Percentiles rank a stretch among this genome's conserved stretches.
Conservation (phyloP, 2,329 filamentous ascomycete genomes). For the Colletotrichum somersetense region DNA sequence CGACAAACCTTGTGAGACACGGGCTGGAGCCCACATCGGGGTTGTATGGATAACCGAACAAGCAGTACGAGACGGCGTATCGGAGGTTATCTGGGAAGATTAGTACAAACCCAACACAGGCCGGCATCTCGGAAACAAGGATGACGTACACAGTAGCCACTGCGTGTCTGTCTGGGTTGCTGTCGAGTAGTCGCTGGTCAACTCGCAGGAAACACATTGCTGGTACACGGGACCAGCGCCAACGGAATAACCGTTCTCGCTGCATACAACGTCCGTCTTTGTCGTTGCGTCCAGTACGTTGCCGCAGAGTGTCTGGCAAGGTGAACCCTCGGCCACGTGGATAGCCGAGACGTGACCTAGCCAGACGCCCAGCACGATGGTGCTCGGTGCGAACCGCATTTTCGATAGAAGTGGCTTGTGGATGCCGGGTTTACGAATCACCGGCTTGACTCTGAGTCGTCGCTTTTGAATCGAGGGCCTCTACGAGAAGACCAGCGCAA, state of each 20-base stretch:
- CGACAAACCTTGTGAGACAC: conserved; percentile 65
- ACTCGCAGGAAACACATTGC: conserved; percentile 65
- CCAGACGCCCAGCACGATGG: conserved; percentile 44
- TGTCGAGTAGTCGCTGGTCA: conserved; percentile 60
- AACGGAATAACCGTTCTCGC: conserved; percentile 53
- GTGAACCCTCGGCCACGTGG: conserved; percentile 61
- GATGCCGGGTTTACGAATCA: neutral
- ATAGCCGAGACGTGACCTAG: conserved; percentile 49
- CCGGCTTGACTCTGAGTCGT: neutral
- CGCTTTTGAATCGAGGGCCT: neutral
- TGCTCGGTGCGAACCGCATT: conserved; percentile 38
- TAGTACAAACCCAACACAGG: neutral
- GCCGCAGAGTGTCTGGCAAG: conserved; percentile 65
- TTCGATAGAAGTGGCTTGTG: neutral
- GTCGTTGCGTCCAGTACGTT: conserved; percentile 64
- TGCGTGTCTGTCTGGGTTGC: conserved; percentile 65
- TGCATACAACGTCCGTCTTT: conserved; percentile 62
- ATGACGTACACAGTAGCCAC: conserved; percentile 66
- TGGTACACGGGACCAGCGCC: conserved; percentile 63
- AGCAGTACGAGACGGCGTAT: conserved; percentile 66
- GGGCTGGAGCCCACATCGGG: conserved; percentile 57
- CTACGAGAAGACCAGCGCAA: neutral
- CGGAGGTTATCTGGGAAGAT: conserved; percentile 66
- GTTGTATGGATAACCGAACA: conserved; percentile 64
- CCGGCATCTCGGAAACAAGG: conserved; percentile 26